These are phyloP conservation scores for Hanseniaspora hatyaiensis DNA, from an alignment of 805 yeast species.

Conservation along the genomic window DNA sequence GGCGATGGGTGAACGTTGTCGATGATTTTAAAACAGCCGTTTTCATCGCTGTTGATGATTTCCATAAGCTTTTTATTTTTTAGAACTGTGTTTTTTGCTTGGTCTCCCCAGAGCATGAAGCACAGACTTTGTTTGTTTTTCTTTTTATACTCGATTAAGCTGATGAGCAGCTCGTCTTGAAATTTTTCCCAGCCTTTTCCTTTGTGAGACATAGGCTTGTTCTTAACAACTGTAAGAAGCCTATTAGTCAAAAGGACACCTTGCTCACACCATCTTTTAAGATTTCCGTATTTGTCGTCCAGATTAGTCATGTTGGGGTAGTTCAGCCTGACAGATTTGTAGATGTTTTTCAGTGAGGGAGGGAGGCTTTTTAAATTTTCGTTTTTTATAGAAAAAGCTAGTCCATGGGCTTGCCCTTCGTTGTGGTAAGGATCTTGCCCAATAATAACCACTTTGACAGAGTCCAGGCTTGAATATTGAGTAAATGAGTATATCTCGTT, in stretches of 20 bases:
- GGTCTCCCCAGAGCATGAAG: conserved; percentile 71
- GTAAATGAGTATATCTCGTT: conserved; percentile 85
- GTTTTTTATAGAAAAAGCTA: conserved; percentile 81
- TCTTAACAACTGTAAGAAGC: conserved; percentile 82
- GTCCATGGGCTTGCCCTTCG: conserved; percentile 85
- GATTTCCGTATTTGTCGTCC: conserved; percentile 41
- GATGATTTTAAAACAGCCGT: conserved; percentile 43
- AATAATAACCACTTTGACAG: conserved; percentile 64
- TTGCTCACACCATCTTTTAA: conserved; percentile 72
- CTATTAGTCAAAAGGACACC: conserved; percentile 86
- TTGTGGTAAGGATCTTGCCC: conserved; percentile 98
- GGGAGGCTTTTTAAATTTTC: conserved; percentile 76
- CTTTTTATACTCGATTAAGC: conserved; percentile 38
- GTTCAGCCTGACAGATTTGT: conserved; percentile 60
- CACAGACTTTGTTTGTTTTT: conserved; percentile 41
- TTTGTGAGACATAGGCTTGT: conserved; percentile 86
- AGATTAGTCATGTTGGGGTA: conserved; percentile 53
- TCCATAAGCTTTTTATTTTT: conserved; percentile 9
- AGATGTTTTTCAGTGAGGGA: conserved; percentile 65
- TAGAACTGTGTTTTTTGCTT: conserved; percentile 51
- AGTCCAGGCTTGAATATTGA: conserved; percentile 61
- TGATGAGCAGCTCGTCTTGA: conserved; percentile 57
- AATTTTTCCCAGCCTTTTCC: conserved; percentile 85
- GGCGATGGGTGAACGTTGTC: conserved; percentile 92
- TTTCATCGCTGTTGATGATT: conserved; percentile 10